Percentiles rank a stretch among this genome's conserved stretches.
phyloP scores from a whole-genome alignment of 1,139 yeast species.

The Magnusiomyces paraingens region DNA sequence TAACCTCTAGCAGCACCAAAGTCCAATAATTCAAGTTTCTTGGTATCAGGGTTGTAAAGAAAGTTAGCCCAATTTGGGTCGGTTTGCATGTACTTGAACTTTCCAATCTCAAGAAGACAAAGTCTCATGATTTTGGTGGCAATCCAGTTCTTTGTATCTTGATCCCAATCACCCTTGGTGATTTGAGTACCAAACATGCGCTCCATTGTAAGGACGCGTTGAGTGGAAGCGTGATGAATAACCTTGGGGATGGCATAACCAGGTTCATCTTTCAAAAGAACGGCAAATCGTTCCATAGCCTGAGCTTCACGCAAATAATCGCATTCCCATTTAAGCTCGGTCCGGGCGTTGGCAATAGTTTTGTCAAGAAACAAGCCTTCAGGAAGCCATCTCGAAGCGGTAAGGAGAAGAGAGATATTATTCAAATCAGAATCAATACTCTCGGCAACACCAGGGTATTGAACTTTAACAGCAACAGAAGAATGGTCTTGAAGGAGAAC shows the following conservation, averaged over 20 bases:
- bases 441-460: constrained; percentile 95
- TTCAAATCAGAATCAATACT: constrained; percentile 92
- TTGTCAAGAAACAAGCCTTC: constrained; percentile 88
- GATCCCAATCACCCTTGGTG: constrained; percentile 69
- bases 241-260: constrained; percentile 79
- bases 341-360: constrained; percentile 88
- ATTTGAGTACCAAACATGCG: constrained; percentile 78
- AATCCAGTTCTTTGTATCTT: constrained; percentile 68
- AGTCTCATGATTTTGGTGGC: constrained; percentile 83
- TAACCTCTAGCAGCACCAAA: constrained; percentile 93
- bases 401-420: constrained; percentile 68
- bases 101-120: constrained; percentile 77
- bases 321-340: constrained; percentile 95
- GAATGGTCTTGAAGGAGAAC: constrained; percentile 47
- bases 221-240: constrained; percentile 69
- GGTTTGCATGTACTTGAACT: constrained; percentile 91
- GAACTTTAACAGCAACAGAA: constrained; percentile 94
- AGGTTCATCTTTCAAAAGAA: constrained; percentile 56
- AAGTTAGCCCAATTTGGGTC: constrained; percentile 99
- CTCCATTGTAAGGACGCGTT: constrained; percentile 85
- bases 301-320: constrained; percentile 89
- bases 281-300: constrained; percentile 62
- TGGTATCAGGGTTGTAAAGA: constrained; percentile 60
- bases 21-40: constrained; percentile 76
- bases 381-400: constrained; percentile 84